Conservation (phyloP, 164 flowering plant genomes). For the Protea cynaroides region DNA sequence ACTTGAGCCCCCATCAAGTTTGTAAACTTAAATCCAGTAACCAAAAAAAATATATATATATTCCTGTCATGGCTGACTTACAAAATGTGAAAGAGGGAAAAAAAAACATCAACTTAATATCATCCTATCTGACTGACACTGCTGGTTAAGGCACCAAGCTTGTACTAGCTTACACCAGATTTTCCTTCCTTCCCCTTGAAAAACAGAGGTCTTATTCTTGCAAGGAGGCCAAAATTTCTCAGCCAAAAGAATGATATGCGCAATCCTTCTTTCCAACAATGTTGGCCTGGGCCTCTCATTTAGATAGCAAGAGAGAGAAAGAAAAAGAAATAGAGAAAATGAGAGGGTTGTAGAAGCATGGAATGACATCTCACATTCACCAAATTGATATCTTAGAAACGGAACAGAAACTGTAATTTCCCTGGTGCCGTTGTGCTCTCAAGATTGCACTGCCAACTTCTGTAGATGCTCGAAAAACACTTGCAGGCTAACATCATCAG, state of each 20-base stretch:
- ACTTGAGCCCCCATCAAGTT: not conserved
- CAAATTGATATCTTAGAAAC: slow-evolving; percentile 1
- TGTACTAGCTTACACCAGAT: not conserved
- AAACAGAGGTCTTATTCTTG: slow-evolving; percentile 7
- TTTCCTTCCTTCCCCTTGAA: slow-evolving; percentile 6
- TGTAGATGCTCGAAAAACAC: slow-evolving; percentile 96
- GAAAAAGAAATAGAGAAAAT: not conserved
- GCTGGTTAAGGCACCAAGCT: not conserved
- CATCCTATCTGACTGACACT: not conserved
- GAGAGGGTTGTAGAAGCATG: not conserved
- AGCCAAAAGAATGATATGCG: slow-evolving; percentile 10
- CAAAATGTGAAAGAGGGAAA: not conserved
- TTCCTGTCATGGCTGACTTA: not conserved
- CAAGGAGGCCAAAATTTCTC: slow-evolving; percentile 11
- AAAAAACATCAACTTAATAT: not conserved
- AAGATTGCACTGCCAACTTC: slow-evolving; percentile 84
- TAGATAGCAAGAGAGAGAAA: slow-evolving; percentile 5
- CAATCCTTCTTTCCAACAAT: slow-evolving; percentile 8
- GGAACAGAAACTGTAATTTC: slow-evolving; percentile 2
- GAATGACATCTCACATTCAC: not conserved
- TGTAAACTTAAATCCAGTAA: slow-evolving; percentile 1
- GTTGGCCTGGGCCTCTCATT: slow-evolving; percentile 2
- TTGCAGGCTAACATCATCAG: slow-evolving; percentile 92
- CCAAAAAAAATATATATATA: not conserved
- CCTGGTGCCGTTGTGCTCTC: slow-evolving; percentile 11